phyloP scores from a whole-genome alignment of 2,329 filamentous ascomycete genomes.

The Beauveria rudraprayagi region DNA sequence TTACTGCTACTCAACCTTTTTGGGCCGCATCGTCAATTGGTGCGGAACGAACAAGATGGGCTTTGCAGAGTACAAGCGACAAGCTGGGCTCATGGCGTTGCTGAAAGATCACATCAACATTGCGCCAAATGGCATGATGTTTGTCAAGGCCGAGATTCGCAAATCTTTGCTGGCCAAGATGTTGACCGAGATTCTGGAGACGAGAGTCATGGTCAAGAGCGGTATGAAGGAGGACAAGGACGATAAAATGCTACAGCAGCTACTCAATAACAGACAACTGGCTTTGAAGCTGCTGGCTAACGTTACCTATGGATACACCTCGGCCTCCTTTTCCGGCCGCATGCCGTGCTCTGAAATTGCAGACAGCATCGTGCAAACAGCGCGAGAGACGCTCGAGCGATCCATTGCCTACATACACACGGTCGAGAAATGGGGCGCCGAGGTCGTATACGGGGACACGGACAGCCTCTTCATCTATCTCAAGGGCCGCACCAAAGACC shows the following conservation, averaged over 20 bases:
- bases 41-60: slow-evolving; percentile 92
- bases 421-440: slow-evolving; percentile 78
- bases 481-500: slow-evolving; percentile 74
- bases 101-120: slow-evolving; percentile 84
- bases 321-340: slow-evolving; percentile 88
- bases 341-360: slow-evolving; percentile 99
- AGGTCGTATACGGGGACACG: slow-evolving; percentile 97
- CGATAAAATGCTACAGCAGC: slow-evolving; percentile 73
- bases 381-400: slow-evolving; percentile 86
- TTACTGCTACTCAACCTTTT: slow-evolving; percentile 94
- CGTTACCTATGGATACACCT: slow-evolving; percentile 96
- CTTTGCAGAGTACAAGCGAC: slow-evolving; percentile 76
- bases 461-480: slow-evolving; percentile 90
- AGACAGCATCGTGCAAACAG: slow-evolving; percentile 95
- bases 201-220: slow-evolving; percentile 93
- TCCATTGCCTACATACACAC: slow-evolving; percentile 91
- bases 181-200: slow-evolving; percentile 92
- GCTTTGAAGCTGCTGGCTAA: slow-evolving; percentile 97
- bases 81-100: slow-evolving; percentile 65
- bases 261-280: slow-evolving; percentile 88
- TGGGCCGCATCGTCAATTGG: slow-evolving; percentile 81
- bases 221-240: slow-evolving; percentile 93
- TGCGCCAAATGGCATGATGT: slow-evolving; percentile 95
- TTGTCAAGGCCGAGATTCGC: slow-evolving; percentile 73
- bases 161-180: slow-evolving; percentile 93